Conservation (phyloP, 2,329 filamentous ascomycete genomes). For the Colletotrichum sp. region DNA sequence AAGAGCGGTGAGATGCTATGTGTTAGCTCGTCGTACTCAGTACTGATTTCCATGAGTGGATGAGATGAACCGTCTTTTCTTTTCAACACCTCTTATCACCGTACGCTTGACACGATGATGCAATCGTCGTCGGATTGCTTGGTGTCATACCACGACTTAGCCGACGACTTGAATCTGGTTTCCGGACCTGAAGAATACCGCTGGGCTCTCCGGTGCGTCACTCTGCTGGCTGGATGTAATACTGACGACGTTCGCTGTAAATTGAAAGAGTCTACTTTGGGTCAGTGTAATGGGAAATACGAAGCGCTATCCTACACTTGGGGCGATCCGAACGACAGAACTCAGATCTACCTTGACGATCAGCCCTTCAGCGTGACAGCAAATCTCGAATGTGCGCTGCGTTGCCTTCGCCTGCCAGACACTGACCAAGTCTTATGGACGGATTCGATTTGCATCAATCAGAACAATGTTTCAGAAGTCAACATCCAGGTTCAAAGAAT, state of each 20-base stretch:
- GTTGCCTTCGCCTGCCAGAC: background rate
- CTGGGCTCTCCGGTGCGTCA: background rate
- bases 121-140: background rate
- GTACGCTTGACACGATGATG: accelerated
- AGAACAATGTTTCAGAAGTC: background rate
- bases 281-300: background rate
- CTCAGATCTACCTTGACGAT: background rate
- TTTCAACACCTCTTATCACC: accelerated
- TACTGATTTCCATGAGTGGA: background rate
- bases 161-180: background rate
- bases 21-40: background rate
- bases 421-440: background rate
- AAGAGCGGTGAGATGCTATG: background rate
- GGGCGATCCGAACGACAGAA: background rate
- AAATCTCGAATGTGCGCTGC: background rate
- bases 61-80: accelerated
- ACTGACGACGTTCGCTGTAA: background rate
- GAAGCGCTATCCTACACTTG: background rate
- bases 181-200: background rate
- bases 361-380: background rate
- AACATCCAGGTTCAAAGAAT: background rate
- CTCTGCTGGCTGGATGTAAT: background rate
- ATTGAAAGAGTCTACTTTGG: accelerated
- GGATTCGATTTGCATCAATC: background rate
- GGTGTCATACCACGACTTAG: background rate